Base-by-base conservation (phyloP, 2,329 filamentous ascomycete genomes). In the Penicillium frequentans region DNA sequence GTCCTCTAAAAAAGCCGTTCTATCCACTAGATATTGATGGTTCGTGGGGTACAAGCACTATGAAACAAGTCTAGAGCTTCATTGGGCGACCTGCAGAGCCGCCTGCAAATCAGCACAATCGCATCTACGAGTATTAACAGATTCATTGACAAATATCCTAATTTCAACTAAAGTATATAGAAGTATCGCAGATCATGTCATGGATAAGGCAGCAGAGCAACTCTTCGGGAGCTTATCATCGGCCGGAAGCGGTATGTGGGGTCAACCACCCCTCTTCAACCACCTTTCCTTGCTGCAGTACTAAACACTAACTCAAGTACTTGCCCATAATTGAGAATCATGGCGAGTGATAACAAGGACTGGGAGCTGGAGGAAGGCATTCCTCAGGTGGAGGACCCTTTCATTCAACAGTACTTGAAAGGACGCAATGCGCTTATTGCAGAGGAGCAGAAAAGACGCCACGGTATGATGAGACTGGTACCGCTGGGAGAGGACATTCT, bases 401-500 rank as follows among this genome's bases (percentile, higher is more conserved):
- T 96, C 73, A 84, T 97, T 47, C 86, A 91, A 66, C 86, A 93
- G 71, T 97, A 96, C 69, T 78, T 96, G 39, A 76, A 85, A 44
- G 91, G 91, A 23, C 85, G 93, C 50, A 83, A 88, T 65, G 86
- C 86, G 26, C 82, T 98, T 52, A 89, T 96, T 56, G 81, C 82
- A 19, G 84, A 96, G 70, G 95, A 98, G 73, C 88, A 90, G 74
- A 89, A 87, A 67, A 84, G 90, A 68, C 86, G 93, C 57, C 92
- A 91, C 72, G 92, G 91, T 90, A 73, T 60, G 54, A 50, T 53
- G 46, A 54, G 45, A 13, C 24, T 33, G 33, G 45, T 29, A 27
- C n/a, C n/a, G 21, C 16, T 23, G n/a, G 43, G 8, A 31, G 19
- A 49, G 42, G 19, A 19, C n/a, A 16, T 24, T 9, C 35, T 51